Percentiles rank a stretch among this genome's conserved stretches.
These are phyloP conservation scores for Candida quercuum DNA, from an alignment of 805 yeast genomes.

Conservation along the genomic window DNA sequence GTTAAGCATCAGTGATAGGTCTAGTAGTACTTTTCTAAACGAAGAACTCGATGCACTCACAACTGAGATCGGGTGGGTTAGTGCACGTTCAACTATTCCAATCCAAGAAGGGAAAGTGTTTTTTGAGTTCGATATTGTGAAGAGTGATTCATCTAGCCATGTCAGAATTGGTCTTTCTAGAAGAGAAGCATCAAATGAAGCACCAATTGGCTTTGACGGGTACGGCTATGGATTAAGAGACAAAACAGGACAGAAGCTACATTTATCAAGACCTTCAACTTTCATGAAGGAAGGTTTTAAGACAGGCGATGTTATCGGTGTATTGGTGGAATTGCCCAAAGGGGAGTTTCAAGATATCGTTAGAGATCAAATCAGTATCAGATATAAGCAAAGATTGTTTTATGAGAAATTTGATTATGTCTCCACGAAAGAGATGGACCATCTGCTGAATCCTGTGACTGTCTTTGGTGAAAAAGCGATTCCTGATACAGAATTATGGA, in stretches of 20 bases:
- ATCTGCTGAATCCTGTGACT: conserved; percentile 64
- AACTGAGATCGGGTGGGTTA: conserved; percentile 73
- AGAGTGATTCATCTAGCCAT: conserved; percentile 37
- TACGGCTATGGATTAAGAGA: conserved; percentile 92
- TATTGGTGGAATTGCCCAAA: conserved; percentile 65
- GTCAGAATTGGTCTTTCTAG: conserved; percentile 82
- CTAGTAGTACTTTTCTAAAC: conserved; percentile 47
- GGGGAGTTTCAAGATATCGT: conserved; percentile 42
- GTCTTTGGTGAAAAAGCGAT: conserved; percentile 66
- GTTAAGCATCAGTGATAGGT: conserved; percentile 62
- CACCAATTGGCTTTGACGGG: conserved; percentile 94
- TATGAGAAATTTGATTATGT: conserved; percentile 84
- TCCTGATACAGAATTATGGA: conserved; percentile 40
- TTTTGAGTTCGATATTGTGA: conserved; percentile 64
- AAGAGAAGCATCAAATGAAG: conserved; percentile 84
- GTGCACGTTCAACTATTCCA: conserved; percentile 67
- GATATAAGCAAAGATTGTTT: conserved; percentile 69
- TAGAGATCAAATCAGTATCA: conserved; percentile 85
- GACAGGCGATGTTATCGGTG: conserved; percentile 80
- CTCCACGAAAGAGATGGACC: conserved; percentile 65
- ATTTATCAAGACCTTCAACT: conserved; percentile 61
- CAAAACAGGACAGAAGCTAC: conserved; percentile 66
- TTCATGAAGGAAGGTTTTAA: conserved; percentile 52
- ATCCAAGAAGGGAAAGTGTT: conserved; percentile 76
- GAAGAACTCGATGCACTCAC: conserved; percentile 41